These are phyloP conservation scores for Cutaneotrichosporon daszewskae DNA, from an alignment of 1,284 basidiomycete species.

Conservation along the genomic window DNA sequence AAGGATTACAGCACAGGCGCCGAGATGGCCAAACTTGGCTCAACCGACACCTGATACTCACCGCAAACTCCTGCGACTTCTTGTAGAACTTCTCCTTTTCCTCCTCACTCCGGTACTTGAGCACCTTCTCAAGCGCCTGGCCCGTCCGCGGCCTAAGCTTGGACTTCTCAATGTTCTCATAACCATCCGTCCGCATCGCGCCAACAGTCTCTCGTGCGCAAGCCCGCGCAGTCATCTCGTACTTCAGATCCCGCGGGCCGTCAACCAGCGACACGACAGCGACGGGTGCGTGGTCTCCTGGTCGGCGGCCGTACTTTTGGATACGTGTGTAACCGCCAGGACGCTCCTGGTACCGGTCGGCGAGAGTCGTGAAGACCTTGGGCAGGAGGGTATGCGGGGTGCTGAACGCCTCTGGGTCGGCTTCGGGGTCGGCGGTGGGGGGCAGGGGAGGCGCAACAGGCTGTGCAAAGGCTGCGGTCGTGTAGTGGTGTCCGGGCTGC, in stretches of 20 bases:
- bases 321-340: slow-evolving; percentile 95
- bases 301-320: slow-evolving; percentile 78
- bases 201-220: slow-evolving; percentile 62
- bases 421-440: slow-evolving; percentile 3
- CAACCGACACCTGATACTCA: slow-evolving; percentile 27
- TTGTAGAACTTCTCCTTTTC: slow-evolving; percentile 39
- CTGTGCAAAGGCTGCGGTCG: slow-evolving; percentile 25
- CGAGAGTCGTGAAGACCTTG: slow-evolving; percentile 75
- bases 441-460: slow-evolving; percentile 5
- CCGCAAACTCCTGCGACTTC: slow-evolving; percentile 45
- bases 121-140: slow-evolving; percentile 30
- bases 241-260: slow-evolving; percentile 80
- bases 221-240: slow-evolving; percentile 75
- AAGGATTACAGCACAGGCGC: neutral
- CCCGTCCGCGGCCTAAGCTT: slow-evolving; percentile 1
- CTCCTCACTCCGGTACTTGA: slow-evolving; percentile 43
- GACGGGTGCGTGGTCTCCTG: slow-evolving; percentile 87
- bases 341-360: slow-evolving; percentile 72
- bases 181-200: neutral
- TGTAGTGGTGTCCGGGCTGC: slow-evolving; percentile 28
- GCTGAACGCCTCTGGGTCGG: slow-evolving; percentile 38
- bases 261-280: slow-evolving; percentile 93
- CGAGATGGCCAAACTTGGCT: neutral
- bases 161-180: neutral
- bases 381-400: slow-evolving; percentile 57